Conservation (phyloP, 192 early-diverging fungal genomes). For the Umbelopsis vinacea region DNA sequence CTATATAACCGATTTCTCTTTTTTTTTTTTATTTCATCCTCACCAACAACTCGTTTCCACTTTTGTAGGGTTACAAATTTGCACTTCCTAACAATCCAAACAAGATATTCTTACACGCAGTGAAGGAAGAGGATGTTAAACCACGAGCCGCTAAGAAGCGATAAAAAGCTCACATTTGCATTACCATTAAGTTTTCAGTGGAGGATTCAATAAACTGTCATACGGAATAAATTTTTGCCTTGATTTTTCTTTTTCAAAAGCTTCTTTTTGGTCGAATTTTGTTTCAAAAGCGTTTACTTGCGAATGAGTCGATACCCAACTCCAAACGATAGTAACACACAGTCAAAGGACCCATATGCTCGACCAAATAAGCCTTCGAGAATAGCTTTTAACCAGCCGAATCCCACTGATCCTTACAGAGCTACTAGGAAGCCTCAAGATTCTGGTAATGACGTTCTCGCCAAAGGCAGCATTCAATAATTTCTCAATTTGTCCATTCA, state of each 20-base stretch:
- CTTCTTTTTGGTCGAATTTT: background rate
- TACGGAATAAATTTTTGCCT: conserved; percentile 7
- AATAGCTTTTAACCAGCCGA: background rate
- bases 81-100: conserved; percentile 60
- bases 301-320: conserved; percentile 6
- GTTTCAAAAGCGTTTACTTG: background rate
- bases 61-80: conserved; percentile 70
- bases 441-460: conserved; percentile 20
- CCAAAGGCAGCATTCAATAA: background rate
- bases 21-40: background rate
- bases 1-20: conserved; percentile 5
- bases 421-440: conserved; percentile 16
- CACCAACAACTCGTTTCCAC: background rate
- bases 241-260: background rate
- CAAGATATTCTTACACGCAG: conserved; percentile 81
- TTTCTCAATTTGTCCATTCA: background rate
- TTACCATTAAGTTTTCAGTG: background rate
- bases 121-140: conserved; percentile 81
- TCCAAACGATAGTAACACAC: background rate
- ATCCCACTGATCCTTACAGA: conserved; percentile 35
- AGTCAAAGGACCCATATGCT: conserved; percentile 13
- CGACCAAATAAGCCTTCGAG: background rate
- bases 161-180: conserved; percentile 20
- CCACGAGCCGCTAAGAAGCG: conserved; percentile 61
- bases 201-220: background rate